These are phyloP conservation scores for Leonotis leonurus DNA, from an alignment of 257 asterid genomes.

Conservation along the genomic window DNA sequence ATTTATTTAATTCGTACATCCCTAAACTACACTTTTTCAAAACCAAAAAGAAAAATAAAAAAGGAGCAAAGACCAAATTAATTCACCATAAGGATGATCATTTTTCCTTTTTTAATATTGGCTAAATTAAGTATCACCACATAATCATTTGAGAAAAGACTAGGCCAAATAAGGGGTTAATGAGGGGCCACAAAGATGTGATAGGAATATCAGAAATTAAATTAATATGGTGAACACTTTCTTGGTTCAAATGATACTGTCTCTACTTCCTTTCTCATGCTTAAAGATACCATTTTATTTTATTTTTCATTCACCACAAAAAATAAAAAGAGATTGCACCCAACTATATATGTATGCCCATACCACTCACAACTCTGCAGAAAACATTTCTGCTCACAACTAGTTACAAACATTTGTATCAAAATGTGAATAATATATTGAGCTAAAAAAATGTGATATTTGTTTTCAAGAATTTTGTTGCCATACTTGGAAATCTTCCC, in stretches of 20 bases:
- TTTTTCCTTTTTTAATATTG: not conserved
- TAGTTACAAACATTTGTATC: not conserved
- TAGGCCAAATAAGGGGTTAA: slow-evolving; percentile 23
- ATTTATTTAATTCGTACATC: too few species aligned
- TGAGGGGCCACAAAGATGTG: slow-evolving; percentile 40
- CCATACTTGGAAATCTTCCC: not conserved
- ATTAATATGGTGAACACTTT: slow-evolving; percentile 22
- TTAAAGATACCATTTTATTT: slow-evolving; percentile 10
- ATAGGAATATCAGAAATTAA: slow-evolving; percentile 27
- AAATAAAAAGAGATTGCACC: not conserved
- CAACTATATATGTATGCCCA: slow-evolving; percentile 4
- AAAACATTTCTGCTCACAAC: not conserved
- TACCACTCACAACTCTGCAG: slow-evolving; percentile 4
- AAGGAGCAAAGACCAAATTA: not conserved
- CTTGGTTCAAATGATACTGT: slow-evolving; percentile 34
- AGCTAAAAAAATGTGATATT: not conserved
- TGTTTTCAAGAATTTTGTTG: not conserved
- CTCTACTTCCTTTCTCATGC: slow-evolving; percentile 34
- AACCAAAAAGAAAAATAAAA: too few species aligned
- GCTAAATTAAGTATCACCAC: slow-evolving; percentile 14
- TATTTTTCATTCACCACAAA: not conserved
- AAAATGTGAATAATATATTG: not conserved
- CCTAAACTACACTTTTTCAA: too few species aligned
- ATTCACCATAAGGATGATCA: too few species aligned
- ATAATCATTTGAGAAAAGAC: slow-evolving; percentile 36